These are phyloP conservation scores for Claviceps humidiphila DNA, from an alignment of 2,329 filamentous ascomycete genomes.

Conservation along the genomic window DNA sequence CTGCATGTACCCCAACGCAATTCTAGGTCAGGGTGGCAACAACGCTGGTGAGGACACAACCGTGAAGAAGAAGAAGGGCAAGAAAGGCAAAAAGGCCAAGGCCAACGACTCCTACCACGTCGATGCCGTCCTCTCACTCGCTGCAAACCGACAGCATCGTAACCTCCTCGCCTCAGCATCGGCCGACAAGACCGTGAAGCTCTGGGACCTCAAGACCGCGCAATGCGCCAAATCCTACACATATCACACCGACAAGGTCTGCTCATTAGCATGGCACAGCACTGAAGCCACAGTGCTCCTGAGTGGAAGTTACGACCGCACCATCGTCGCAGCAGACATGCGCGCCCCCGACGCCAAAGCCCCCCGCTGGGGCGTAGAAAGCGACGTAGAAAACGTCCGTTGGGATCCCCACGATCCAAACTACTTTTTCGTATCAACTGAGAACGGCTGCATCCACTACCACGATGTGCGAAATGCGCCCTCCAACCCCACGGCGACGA, in stretches of 20 bases:
- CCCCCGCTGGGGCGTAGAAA: constrained; percentile 84
- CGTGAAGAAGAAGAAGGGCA: constrained; percentile 77
- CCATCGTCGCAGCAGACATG: constrained; percentile 92
- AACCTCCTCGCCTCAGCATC: constrained; percentile 92
- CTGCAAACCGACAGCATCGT: constrained; percentile 84
- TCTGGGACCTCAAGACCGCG: constrained; percentile 90
- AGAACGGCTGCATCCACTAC: constrained; percentile 82
- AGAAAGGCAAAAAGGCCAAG: constrained; percentile 60
- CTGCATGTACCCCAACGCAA: constrained; percentile 95
- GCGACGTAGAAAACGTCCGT: constrained; percentile 80
- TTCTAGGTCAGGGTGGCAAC: constrained; percentile 63
- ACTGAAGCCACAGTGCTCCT: constrained; percentile 77
- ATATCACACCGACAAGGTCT: constrained; percentile 96
- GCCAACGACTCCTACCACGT: constrained; percentile 87
- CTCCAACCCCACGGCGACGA: constrained; percentile 57
- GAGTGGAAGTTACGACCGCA: constrained; percentile 90
- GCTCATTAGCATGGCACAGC: constrained; percentile 86
- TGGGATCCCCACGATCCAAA: constrained; percentile 92
- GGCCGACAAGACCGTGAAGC: constrained; percentile 91
- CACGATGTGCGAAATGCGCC: constrained; percentile 74
- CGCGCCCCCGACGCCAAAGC: constrained; percentile 71
- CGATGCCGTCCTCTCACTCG: constrained; percentile 80
- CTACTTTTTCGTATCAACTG: constrained; percentile 91
- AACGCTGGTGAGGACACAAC: constrained; percentile 52
- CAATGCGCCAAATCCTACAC: constrained; percentile 92